Evolutionary conservation across 192 early-diverging fungal genomes (phyloP), one percentile per base, ranked within the genome.

Genomic region (Coemansia reversa): DNA sequence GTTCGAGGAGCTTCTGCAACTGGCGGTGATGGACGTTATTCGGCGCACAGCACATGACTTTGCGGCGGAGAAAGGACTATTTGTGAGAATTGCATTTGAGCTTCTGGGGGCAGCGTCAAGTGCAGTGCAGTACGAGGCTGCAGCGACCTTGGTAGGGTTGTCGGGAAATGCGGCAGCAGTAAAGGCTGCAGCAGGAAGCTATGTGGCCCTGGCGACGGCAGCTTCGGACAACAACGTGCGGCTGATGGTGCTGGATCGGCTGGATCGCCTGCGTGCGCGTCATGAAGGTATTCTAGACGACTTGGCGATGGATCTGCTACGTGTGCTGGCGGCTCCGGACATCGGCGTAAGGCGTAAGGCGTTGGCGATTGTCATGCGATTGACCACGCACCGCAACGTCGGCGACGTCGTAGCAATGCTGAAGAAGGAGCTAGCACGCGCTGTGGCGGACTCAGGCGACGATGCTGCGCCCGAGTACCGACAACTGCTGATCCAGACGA

Each of bases 161-260:
- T 93, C 96, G 12, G 86, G 89, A 25, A 92, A 94, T 68, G 85
- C 93, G 35, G 86, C 90, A 6, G 96, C 95, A 20, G 86, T 99
- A 60, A 96, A 95, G 82, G 94, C 93, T 47, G 95, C 93, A 8
- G 96, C 94, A 0, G 73, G 86, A 19, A 92, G 90, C 72, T 97
- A 96, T 65, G 95, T 98, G 56, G 86, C 94, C 54, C 85, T 99
- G 39, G 90, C 91, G 57, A 79, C 91, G 19, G 93, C 94, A 74
- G 97, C 93, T 67, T 88, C 95, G 8, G 97, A 99, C 71, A 99
- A 97, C 82, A 99, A 99, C 73, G 88, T 99, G 51, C 98, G 98
- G 76, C 76, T 99, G 59, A 98, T 95, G 78, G 95, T 97, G 8
- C 83, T 99, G 48, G 92, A 95, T 70, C 86, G 92, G 25, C 76